These are phyloP conservation scores for Fusarium sp. DNA, from an alignment of 2,329 filamentous ascomycete genomes.

Conservation along the genomic window DNA sequence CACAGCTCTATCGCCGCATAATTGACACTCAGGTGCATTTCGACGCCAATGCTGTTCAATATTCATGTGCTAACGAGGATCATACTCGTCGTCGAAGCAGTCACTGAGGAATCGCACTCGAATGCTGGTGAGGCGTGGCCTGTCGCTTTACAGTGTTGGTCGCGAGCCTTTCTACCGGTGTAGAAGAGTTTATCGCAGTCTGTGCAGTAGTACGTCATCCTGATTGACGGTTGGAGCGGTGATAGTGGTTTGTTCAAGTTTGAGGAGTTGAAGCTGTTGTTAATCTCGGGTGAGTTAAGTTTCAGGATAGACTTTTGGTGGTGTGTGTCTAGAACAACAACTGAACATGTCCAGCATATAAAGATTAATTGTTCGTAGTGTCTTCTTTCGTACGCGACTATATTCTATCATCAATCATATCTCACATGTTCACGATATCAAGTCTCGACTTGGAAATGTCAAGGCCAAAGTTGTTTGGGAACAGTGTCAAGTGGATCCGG, in stretches of 20 bases:
- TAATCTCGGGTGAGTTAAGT: background rate
- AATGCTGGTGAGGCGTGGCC: background rate
- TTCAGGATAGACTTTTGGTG: background rate
- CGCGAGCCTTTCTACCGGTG: background rate
- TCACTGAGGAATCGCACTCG: background rate
- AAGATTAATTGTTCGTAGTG: rapidly evolving
- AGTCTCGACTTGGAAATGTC: too few relatives aligned
- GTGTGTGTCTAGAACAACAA: background rate
- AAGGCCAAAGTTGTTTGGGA: background rate
- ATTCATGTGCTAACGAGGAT: background rate
- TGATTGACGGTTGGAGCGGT: background rate
- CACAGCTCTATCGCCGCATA: constrained; percentile 34
- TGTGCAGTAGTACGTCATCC: background rate
- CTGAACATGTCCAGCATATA: too few relatives aligned
- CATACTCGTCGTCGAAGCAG: background rate
- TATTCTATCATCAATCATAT: rapidly evolving
- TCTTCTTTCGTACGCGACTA: background rate
- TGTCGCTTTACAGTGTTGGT: background rate
- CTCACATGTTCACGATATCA: rapidly evolving
- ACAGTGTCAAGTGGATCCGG: background rate
- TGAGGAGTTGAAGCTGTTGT: background rate
- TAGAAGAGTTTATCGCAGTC: background rate
- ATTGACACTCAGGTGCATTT: constrained; percentile 34
- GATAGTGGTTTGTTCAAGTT: background rate
- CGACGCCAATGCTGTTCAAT: constrained; percentile 35